Percentiles rank a stretch among this genome's conserved stretches.
phyloP scores from a whole-genome alignment of 805 yeast genomes.

The Saturnispora mendoncae region DNA sequence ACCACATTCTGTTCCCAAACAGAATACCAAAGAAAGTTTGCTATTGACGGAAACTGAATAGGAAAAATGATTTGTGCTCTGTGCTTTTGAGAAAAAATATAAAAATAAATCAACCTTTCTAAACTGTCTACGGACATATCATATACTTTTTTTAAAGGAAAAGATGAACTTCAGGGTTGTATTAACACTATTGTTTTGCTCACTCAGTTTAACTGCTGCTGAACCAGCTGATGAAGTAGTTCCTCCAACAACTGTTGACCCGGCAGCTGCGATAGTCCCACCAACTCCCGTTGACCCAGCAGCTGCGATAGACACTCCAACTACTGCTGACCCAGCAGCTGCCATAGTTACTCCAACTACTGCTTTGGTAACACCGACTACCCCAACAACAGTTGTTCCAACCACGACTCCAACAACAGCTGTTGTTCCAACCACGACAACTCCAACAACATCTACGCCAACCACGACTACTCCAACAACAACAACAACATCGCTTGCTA shows the following conservation, averaged over 20 bases:
- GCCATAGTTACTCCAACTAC: background rate
- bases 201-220: background rate
- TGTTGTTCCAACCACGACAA: slow-evolving; percentile 9
- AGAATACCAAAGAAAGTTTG: too few relatives aligned
- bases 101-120: too few relatives aligned
- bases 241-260: slow-evolving; percentile 5
- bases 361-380: background rate
- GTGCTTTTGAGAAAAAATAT: too few relatives aligned
- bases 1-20: too few relatives aligned
- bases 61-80: too few relatives aligned
- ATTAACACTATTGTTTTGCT: background rate
- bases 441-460: slow-evolving; percentile 7
- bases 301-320: slow-evolving; percentile 9
- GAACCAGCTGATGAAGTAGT: slow-evolving; percentile 12
- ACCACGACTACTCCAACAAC: too few relatives aligned
- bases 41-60: too few relatives aligned
- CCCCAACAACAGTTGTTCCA: slow-evolving; percentile 13
- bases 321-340: background rate
- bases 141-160: too few relatives aligned
- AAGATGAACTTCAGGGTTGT: background rate
- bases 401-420: slow-evolving; percentile 12
- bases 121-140: too few relatives aligned
- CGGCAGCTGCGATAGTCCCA: slow-evolving; percentile 9
- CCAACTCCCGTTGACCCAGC: slow-evolving; percentile 14
- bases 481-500: too few relatives aligned